Evolutionary conservation across 768 basidiomycete species (phyloP).

Genomic region (Psilocybe subaeruginosa): DNA sequence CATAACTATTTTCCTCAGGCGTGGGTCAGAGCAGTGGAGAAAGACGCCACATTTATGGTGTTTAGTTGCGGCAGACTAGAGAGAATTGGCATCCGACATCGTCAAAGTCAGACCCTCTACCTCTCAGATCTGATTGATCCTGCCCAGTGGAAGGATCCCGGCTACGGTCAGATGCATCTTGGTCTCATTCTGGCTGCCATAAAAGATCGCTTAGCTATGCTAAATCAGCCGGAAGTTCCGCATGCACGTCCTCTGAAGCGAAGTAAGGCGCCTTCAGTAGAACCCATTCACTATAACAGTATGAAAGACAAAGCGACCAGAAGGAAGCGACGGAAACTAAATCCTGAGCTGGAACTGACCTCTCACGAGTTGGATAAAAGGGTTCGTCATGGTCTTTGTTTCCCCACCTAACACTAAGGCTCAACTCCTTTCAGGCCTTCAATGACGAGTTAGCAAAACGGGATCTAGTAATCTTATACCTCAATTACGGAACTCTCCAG

Average conservation of each 20-base stretch:
- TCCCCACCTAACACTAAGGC: too few relatives aligned
- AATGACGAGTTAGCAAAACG: not conserved
- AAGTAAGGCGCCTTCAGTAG: too few relatives aligned
- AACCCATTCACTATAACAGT: not conserved
- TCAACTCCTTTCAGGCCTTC: not conserved
- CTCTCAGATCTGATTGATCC: constrained; percentile 8
- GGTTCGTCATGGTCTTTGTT: not conserved
- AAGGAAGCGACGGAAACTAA: not conserved
- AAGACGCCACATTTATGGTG: constrained; percentile 11
- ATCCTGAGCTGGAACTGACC: not conserved
- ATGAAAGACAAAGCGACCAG: not conserved
- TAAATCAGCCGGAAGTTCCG: too few relatives aligned
- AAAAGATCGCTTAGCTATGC: not conserved
- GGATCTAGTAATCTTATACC: not conserved
- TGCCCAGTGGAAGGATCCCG: constrained; percentile 25
- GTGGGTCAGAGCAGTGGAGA: constrained; percentile 8
- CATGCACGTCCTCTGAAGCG: not conserved
- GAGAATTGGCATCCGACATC: constrained; percentile 12
- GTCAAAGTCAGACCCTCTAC: constrained; percentile 11
- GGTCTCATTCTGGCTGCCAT: not conserved
- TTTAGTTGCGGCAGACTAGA: constrained; percentile 12
- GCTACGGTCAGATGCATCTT: not conserved
- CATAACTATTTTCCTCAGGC: not conserved
- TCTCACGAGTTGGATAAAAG: not conserved
- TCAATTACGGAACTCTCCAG: not conserved